Conservation (phyloP, 83 land plant species). For the Picea abies region DNA sequence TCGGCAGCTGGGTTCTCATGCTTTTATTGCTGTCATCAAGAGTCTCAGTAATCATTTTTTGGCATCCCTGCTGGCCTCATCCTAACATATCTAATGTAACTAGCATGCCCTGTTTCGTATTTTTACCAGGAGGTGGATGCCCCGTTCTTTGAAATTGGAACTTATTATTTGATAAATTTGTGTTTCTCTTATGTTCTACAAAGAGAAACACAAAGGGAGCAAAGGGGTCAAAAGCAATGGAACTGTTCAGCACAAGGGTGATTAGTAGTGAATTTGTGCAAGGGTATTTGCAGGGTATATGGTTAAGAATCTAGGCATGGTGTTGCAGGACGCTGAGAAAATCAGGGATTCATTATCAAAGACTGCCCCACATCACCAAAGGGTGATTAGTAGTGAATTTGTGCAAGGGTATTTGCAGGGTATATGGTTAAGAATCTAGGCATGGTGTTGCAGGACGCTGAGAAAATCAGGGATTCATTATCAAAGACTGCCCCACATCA, state of each 20-base stretch:
- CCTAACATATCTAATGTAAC: no score
- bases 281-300: conserved; percentile 68
- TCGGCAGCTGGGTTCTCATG: conserved; percentile 71
- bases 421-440: conserved; percentile 87
- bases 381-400: conserved; percentile 62
- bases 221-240: conserved; percentile 63
- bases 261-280: conserved; percentile 55
- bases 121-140: no score
- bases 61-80: background rate
- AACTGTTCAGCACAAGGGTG: conserved; percentile 63
- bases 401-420: conserved; percentile 61
- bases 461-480: conserved; percentile 36
- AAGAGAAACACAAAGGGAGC: conserved; percentile 10
- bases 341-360: conserved; percentile 52
- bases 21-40: conserved; percentile 56
- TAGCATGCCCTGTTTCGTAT: no score
- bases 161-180: no score
- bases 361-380: no score
- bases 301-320: conserved; percentile 86
- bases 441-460: conserved; percentile 44
- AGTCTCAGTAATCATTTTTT: conserved; percentile 49
- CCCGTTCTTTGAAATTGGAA: no score
- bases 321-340: conserved; percentile 31
- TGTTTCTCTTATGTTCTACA: no score
- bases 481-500: conserved; percentile 58